phyloP scores from a whole-genome alignment of 1,139 yeast genomes.

The Meyerozyma athensensis region DNA sequence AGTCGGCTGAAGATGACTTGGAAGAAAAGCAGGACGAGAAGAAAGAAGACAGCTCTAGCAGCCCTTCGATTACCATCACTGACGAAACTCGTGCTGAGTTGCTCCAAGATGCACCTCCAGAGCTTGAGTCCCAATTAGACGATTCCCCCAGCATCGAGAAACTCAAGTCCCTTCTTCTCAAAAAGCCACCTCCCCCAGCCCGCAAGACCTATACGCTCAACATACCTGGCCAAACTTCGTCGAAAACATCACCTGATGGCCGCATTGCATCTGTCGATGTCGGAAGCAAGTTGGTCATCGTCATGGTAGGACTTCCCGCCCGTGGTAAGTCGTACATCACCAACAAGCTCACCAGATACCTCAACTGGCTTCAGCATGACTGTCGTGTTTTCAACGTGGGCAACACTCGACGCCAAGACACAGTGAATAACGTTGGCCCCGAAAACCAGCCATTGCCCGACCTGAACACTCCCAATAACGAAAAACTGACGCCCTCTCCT shows the following conservation, averaged over 20 bases:
- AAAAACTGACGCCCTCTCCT: slow-evolving; percentile 13
- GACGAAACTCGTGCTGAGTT: slow-evolving; percentile 17
- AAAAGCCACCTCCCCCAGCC: slow-evolving; percentile 33
- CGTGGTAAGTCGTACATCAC: slow-evolving; percentile 91
- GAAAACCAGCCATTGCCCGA: slow-evolving; percentile 70
- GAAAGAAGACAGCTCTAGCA: neutral
- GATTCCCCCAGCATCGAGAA: slow-evolving; percentile 42
- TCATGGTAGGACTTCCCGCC: slow-evolving; percentile 93
- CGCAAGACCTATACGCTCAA: slow-evolving; percentile 74
- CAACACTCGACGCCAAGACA: slow-evolving; percentile 77
- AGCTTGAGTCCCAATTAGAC: slow-evolving; percentile 31
- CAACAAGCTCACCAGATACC: slow-evolving; percentile 77
- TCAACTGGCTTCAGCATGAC: slow-evolving; percentile 90
- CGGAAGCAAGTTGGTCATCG: slow-evolving; percentile 82
- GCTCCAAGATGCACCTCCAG: slow-evolving; percentile 32
- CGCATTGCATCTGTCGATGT: slow-evolving; percentile 65
- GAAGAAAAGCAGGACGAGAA: neutral
- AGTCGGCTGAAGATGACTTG: slow-evolving; percentile 5
- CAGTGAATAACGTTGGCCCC: slow-evolving; percentile 61
- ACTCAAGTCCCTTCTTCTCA: slow-evolving; percentile 32
- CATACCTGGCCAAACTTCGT: slow-evolving; percentile 88
- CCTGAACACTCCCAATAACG: slow-evolving; percentile 36
- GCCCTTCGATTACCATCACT: slow-evolving; percentile 2
- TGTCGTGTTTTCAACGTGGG: slow-evolving; percentile 92
- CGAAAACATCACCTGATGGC: slow-evolving; percentile 81